These are phyloP conservation scores for Rachicladosporium sp. DNA, from an alignment of 2,329 filamentous ascomycete species.

Conservation along the genomic window DNA sequence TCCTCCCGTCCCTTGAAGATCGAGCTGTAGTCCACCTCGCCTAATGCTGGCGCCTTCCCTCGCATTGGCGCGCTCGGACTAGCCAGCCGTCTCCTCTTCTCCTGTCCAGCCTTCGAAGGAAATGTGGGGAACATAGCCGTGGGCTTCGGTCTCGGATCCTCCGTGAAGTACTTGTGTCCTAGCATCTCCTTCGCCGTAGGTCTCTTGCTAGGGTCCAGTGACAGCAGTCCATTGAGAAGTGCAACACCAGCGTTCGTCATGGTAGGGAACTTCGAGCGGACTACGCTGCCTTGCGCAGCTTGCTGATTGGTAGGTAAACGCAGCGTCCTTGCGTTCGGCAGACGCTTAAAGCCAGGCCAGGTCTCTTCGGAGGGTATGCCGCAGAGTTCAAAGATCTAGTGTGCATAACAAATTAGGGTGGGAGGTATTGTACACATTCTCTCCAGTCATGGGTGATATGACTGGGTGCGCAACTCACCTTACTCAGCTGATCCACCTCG, in stretches of 20 bases:
- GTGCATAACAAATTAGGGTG: conserved; percentile 10
- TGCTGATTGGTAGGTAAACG: conserved; percentile 45
- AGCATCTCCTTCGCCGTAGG: conserved; percentile 65
- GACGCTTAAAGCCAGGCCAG: conserved; percentile 76
- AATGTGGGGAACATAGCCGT: conserved; percentile 94
- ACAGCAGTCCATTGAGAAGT: conserved; percentile 58
- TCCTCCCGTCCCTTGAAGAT: conserved; percentile 38
- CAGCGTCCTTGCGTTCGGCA: conserved; percentile 75
- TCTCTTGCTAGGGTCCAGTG: conserved; percentile 59
- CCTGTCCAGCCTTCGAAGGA: conserved; percentile 85
- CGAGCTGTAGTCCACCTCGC: conserved; percentile 36
- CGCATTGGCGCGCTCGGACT: conserved; percentile 75
- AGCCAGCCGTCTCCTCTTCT: conserved; percentile 58
- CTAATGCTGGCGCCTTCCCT: conserved; percentile 37
- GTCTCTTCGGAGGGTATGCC: conserved; percentile 69
- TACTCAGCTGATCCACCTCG: conserved; percentile 79
- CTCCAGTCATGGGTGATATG: conserved; percentile 13
- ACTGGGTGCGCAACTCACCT: conserved; percentile 30
- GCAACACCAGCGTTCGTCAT: conserved; percentile 62
- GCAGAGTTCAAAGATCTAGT: conserved; percentile 70
- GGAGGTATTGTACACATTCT: conserved; percentile 4
- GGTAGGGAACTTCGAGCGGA: conserved; percentile 69
- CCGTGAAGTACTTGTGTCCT: conserved; percentile 69
- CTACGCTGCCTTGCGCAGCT: conserved; percentile 32
- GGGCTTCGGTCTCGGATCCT: conserved; percentile 81